These are phyloP conservation scores for Cairneyella variabilis DNA, from an alignment of 495 filamentous ascomycete genomes.

Conservation along the genomic window DNA sequence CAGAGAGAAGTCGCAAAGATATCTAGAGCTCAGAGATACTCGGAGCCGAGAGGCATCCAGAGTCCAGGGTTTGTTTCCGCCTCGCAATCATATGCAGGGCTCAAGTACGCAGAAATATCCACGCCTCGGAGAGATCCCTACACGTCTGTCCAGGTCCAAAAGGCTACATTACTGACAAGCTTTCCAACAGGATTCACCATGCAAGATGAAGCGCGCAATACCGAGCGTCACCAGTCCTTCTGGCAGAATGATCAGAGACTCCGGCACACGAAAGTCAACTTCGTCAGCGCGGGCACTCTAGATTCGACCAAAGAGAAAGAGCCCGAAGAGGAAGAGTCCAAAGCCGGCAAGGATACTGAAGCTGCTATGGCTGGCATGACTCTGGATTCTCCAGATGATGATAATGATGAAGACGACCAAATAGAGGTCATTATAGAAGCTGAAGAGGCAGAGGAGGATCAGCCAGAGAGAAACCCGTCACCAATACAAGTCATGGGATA, in stretches of 20 bases:
- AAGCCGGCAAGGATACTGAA: constrained; percentile 21
- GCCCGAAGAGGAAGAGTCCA: constrained; percentile 12
- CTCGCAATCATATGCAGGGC: too few relatives aligned
- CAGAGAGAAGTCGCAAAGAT: too few relatives aligned
- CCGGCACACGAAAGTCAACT: constrained; percentile 55
- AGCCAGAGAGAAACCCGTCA: not conserved
- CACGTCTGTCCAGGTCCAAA: too few relatives aligned
- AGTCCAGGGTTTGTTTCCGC: too few relatives aligned
- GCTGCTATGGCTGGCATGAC: constrained; percentile 22
- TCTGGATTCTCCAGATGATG: constrained; percentile 7
- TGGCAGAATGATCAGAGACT: constrained; percentile 38
- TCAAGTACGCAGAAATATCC: too few relatives aligned
- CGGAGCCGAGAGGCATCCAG: too few relatives aligned
- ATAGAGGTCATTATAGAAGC: not conserved
- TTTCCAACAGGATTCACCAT: constrained; percentile 35
- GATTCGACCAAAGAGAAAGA: constrained; percentile 36
- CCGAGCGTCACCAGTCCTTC: constrained; percentile 51
- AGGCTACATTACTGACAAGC: not conserved
- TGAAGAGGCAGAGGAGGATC: not conserved
- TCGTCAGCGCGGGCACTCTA: constrained; percentile 68
- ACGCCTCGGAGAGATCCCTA: too few relatives aligned
- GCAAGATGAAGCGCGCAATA: constrained; percentile 74
- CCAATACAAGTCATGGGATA: too few relatives aligned
- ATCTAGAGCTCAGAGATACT: too few relatives aligned
- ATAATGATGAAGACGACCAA: constrained; percentile 3